These are phyloP conservation scores for Tuber brumale DNA, from an alignment of 495 filamentous ascomycete genomes.

Conservation along the genomic window DNA sequence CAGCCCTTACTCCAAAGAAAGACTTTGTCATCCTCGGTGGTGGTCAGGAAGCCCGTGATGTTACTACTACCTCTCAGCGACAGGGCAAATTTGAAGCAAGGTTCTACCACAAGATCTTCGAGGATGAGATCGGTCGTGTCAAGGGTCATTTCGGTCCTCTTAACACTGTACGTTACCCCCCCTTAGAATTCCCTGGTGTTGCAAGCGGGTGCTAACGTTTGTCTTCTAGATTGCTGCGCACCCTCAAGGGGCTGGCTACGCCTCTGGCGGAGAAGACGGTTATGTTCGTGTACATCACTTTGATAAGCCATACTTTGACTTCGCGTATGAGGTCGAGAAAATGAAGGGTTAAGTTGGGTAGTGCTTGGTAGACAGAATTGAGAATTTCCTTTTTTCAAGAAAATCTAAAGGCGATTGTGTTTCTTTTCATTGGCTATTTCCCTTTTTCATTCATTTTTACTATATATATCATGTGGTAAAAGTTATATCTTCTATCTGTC, in stretches of 20 bases:
- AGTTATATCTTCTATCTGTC: background rate
- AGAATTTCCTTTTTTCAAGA: background rate
- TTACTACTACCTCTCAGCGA: constrained; percentile 86
- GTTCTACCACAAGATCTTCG: constrained; percentile 98
- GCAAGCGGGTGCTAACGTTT: background rate
- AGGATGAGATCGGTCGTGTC: constrained; percentile 95
- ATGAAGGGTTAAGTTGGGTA: constrained; percentile 45
- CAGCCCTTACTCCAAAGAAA: constrained; percentile 86
- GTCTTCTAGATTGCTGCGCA: constrained; percentile 62
- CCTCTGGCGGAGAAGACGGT: constrained; percentile 91
- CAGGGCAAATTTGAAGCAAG: constrained; percentile 98
- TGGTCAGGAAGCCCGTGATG: constrained; percentile 97
- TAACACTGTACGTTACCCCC: constrained; percentile 50
- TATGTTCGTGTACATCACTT: constrained; percentile 98
- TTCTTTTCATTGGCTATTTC: background rate
- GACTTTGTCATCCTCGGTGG: constrained; percentile 95
- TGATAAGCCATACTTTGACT: constrained; percentile 96
- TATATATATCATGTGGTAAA: background rate
- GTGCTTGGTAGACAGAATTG: background rate
- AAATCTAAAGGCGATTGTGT: background rate
- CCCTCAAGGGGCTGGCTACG: constrained; percentile 83
- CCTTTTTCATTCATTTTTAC: background rate
- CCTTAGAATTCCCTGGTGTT: constrained; percentile 8
- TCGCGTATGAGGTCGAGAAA: constrained; percentile 93
- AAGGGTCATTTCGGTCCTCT: constrained; percentile 94